phyloP scores from a whole-genome alignment of 306 rosid species.

The Trifolium subterraneum region DNA sequence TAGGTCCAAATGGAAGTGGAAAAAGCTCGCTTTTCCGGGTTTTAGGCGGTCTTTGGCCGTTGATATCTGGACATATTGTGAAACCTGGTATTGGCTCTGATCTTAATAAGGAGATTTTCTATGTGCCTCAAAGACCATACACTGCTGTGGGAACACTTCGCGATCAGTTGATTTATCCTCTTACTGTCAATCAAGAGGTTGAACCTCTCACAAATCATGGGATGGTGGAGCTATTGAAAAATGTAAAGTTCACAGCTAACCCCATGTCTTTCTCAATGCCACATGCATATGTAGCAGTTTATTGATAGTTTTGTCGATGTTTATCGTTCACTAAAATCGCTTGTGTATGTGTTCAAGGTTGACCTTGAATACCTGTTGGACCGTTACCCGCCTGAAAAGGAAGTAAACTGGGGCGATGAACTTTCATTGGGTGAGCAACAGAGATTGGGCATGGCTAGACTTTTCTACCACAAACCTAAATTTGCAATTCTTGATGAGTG shows the following conservation, averaged over 20 bases:
- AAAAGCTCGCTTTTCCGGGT: constrained; percentile 99
- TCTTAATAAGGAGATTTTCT: constrained; percentile 97
- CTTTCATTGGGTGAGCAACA: constrained; percentile 98
- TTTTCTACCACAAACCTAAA: constrained; percentile 94
- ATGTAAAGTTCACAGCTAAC: constrained; percentile 52
- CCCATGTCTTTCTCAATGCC: constrained; percentile 37
- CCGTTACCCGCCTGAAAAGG: constrained; percentile 85
- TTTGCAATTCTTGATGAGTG: constrained; percentile 99
- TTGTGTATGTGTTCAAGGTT: constrained; percentile 61
- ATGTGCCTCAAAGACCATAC: constrained; percentile 99
- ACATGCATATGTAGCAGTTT: constrained; percentile 17
- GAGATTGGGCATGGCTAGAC: constrained; percentile 98
- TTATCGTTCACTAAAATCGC: constrained; percentile 36
- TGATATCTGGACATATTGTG: constrained; percentile 89
- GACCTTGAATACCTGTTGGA: constrained; percentile 95
- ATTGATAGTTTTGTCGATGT: constrained; percentile 39
- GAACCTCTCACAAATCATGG: constrained; percentile 78
- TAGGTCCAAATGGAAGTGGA: constrained; percentile 99
- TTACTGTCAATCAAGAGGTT: constrained; percentile 74
- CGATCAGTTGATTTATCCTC: constrained; percentile 97
- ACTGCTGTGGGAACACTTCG: constrained; percentile 99
- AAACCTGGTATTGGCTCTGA: constrained; percentile 98
- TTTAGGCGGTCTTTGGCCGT: constrained; percentile 98
- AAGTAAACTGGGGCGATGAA: constrained; percentile 98
- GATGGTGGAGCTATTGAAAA: constrained; percentile 89